Evolutionary conservation across 2,329 filamentous ascomycete genomes (phyloP), one percentile per base, ranked within the genome.

Genomic region (Clonostachys solani): DNA sequence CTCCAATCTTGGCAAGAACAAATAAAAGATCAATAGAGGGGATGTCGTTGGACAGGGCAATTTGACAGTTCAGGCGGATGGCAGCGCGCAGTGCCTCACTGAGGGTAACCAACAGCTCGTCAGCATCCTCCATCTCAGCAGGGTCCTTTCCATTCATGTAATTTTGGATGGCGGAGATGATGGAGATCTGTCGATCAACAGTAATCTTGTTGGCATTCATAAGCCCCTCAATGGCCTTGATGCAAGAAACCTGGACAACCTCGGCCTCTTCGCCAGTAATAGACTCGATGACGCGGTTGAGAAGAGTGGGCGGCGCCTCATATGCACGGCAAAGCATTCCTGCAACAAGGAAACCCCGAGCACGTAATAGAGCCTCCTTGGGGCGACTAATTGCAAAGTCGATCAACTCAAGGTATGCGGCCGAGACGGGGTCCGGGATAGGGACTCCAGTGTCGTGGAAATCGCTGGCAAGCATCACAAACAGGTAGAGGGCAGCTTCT

Each of bases 71-170:
- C 47, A 96, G 78, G 56, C 86, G 77, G 57, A 97, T 94, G 29
- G 88, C 86, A 56, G 91, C 84, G 45, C 90, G 82, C 5, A 97
- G 74, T 1, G 92, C 87, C 66, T 96, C 91, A 6, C 92, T 87
- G 33, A 99, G 74, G 1, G 92, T 92, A 13, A 95, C 89, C 54
- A 96, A 83, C 47, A 97, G 80, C 64, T 99, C 94, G 56, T 97
- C 92, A 12, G 89, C 88, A 52, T 96, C 92, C 47, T 87, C 84
- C 43, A 95, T 78, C 16, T 96, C 92, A 45, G 80, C 81, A 43
- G 94, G 75, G 58, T 96, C 91, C 62, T 92, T 91, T 15, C 79
- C 73, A 41, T 85, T 80, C 55, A 97, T 78, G 66, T 92, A 99
- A 35, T 86, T 73, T 45, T 83, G 80, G 52, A 88, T 78, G 12